Evolutionary conservation across 441 rosid genomes (phyloP), one percentile per base, ranked within the genome.

Genomic region (Adansonia madagascariensis): DNA sequence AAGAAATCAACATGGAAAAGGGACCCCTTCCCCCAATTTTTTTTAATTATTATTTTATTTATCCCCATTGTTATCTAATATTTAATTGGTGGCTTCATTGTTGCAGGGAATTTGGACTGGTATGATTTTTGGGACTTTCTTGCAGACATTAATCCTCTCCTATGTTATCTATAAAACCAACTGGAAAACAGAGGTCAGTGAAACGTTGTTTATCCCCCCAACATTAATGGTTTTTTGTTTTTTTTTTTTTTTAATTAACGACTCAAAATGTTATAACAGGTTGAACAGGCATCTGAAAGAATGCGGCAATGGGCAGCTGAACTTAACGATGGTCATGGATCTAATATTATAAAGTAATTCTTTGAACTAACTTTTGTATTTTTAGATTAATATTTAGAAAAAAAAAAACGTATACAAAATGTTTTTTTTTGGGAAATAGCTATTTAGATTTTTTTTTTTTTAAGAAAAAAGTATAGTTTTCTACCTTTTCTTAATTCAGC

Each of bases 51-150:
- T 63, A 1, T 47, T 47, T 2, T 47, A 35, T 35, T 35, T 35
- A 35, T 35, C 41, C 41, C 2, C 41, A 35, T 35, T 35, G 41
- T 35, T 35, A 35, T 10, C 12, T 47, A 12, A 10, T 11, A 10
- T 4, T 50, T 50, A 50, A 70, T 69, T 3, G 56, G 9, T 35
- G 14, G 39, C 15, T 15, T 17, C 2, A 1, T 18, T 59, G 18
- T 65, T 76, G 49, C 79, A 94, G 97, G 97, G 98, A 77, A 92
- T 94, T 76, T 94, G 98, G 98, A 50, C 89, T 70, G 98, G 97
- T 52, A 94, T 92, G 98, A 92, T 94, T 52, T 80, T 68, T 82
- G 98, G 97, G 78, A 92, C 98, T 12, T 80, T 75, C 61, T 85
- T 94, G 85, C 97, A 94, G 82, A 94, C 98, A 17, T 53, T 90